These are phyloP conservation scores for Haemoproteus tartakovskyi DNA, from an alignment of 169 alveolate genomes.

Conservation along the genomic window DNA sequence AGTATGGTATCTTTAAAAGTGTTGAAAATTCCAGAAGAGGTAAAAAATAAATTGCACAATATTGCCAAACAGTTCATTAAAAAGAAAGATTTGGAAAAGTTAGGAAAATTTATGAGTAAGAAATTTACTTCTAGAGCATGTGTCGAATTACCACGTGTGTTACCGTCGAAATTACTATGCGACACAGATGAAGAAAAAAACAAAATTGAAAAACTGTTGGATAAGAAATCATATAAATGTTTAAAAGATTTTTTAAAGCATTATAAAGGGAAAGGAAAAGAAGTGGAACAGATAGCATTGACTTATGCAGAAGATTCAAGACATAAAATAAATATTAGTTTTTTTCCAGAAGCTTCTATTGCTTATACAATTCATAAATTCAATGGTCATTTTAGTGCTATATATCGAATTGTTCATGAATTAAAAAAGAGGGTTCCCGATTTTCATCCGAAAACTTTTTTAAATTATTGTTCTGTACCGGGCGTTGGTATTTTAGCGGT, in stretches of 20 bases:
- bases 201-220: constrained; percentile 41
- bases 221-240: constrained; percentile 67
- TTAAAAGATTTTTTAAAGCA: constrained; percentile 59
- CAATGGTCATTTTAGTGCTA: constrained; percentile 77
- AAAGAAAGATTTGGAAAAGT: constrained; percentile 80
- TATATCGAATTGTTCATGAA: constrained; percentile 77
- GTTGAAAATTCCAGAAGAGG: constrained; percentile 72
- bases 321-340: constrained; percentile 66
- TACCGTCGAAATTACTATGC: constrained; percentile 73
- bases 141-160: constrained; percentile 82
- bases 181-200: constrained; percentile 18
- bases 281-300: constrained; percentile 73
- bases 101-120: constrained; percentile 73
- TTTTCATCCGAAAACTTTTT: constrained; percentile 31
- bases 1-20: constrained; percentile 39
- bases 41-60: constrained; percentile 69
- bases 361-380: constrained; percentile 84
- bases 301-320: constrained; percentile 78
- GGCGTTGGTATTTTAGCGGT: constrained; percentile 55
- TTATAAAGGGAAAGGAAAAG: constrained; percentile 69
- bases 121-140: constrained; percentile 76
- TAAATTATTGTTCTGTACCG: constrained; percentile 1
- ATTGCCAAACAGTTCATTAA: constrained; percentile 69
- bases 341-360: constrained; percentile 67
- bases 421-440: constrained; percentile 55